Evolutionary conservation across 73 alveolate genomes (phyloP), one percentile per base, ranked within the genome.

Genomic region (Durusdinium trenchii): DNA sequence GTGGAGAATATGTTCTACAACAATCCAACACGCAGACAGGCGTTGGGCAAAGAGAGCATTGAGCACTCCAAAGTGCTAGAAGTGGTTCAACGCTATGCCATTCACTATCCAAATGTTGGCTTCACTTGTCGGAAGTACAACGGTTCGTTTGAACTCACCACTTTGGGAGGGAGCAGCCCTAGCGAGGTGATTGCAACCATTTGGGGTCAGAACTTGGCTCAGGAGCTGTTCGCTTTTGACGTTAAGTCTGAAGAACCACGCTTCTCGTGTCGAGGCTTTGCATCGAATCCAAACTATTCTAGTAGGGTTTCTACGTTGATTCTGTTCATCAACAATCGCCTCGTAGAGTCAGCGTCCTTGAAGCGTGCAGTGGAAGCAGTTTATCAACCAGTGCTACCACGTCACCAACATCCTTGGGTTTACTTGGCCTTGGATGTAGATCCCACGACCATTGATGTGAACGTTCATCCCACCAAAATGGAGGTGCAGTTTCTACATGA

Each of bases 381-480:
- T 26, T 99, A 99, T 71, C 81, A 71, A 38, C 87, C 95, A 9
- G 99, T 99, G 71, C 99, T 99, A 60, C 99, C 99, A 1, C 99
- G 99, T 10, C 99, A 99, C 32, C 95, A 86, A 57, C 99, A 99
- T 47, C 99, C 99, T 79, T 99, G 99, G 99, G 99, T 94, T 79
- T 99, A 99, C 83, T 36, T 99, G 95, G 79, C 99, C 30, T 99
- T 99, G 40, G 87, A 61, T 16, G 98, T 99, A 95, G 99, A 95
- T 18, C 95, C 99, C 28, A 98, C 73, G 42, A 42, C 84, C 85
- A 73, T 99, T 67, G 99, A 99, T 73, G 99, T 99, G 50, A 99
- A 99, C 73, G 99, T 99, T 62, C 99, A 99, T 73, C 99, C 99
- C 7, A 99, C 99, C 35, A 99, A 99, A 99, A 99, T 93, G 94